phyloP scores from a whole-genome alignment of 148 eudicot genomes.

The Pharnaceum exiguum region DNA sequence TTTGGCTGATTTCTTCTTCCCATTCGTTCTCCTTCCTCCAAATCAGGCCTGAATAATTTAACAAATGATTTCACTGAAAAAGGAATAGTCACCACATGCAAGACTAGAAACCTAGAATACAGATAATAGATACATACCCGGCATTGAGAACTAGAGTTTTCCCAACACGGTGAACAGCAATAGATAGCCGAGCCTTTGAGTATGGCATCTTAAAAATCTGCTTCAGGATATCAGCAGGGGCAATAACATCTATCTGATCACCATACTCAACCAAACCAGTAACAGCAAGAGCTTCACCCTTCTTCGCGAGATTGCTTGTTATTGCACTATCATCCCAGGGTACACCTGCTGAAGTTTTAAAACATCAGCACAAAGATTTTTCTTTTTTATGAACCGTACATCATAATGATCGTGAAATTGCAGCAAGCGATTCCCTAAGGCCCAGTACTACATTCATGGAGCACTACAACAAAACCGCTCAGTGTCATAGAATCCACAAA shows the following conservation, averaged over 20 bases:
- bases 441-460: too few relatives aligned
- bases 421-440: too few relatives aligned
- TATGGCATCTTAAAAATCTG: constrained; percentile 97
- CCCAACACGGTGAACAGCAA: constrained; percentile 97
- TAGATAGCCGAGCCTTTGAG: constrained; percentile 77
- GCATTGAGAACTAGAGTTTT: constrained; percentile 76
- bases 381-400: too few relatives aligned
- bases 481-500: too few relatives aligned
- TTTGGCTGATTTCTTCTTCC: constrained; percentile 78
- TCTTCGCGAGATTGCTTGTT: constrained; percentile 55
- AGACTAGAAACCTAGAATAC: background rate
- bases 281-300: constrained; percentile 94
- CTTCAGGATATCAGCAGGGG: constrained; percentile 90
- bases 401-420: too few relatives aligned
- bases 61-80: constrained; percentile 3
- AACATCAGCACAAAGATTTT: constrained; percentile 6
- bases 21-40: constrained; percentile 89
- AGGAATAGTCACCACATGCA: background rate
- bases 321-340: constrained; percentile 62
- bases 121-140: constrained; percentile 48
- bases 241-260: constrained; percentile 92
- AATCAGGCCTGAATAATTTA: constrained; percentile 66
- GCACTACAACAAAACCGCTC: too few relatives aligned
- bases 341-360: constrained; percentile 41
- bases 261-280: constrained; percentile 87